These are phyloP conservation scores for Eragrostis nindensis DNA, from an alignment of 176 grass and related monocot species.

Conservation along the genomic window DNA sequence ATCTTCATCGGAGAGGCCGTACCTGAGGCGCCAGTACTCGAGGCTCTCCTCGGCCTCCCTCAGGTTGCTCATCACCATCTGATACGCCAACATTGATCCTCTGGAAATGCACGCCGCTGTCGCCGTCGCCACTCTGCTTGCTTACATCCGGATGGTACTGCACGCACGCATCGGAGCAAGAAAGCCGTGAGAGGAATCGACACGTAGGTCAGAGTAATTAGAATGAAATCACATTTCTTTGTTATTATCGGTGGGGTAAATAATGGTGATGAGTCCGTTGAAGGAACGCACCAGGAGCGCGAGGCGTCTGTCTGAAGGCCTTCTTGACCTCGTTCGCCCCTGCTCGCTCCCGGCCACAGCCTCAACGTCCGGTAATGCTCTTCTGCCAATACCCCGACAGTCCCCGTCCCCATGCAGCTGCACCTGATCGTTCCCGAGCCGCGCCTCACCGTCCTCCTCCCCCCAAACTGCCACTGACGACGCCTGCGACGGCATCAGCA, in stretches of 20 bases:
- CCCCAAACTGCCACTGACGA: slow-evolving; percentile 23
- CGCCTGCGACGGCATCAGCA: neutral
- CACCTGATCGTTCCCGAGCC: neutral
- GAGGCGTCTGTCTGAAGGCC: slow-evolving; percentile 57
- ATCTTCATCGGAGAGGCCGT: slow-evolving; percentile 47
- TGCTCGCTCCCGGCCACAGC: slow-evolving; percentile 44
- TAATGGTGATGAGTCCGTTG: too few relatives aligned
- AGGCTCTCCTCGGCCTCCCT: slow-evolving; percentile 51
- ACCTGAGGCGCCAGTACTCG: slow-evolving; percentile 51
- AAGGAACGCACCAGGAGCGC: slow-evolving; percentile 43
- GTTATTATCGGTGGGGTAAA: too few relatives aligned
- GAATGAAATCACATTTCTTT: too few relatives aligned
- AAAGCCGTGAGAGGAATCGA: neutral
- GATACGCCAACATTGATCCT: slow-evolving; percentile 51
- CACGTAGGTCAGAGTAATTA: neutral
- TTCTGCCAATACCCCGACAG: neutral
- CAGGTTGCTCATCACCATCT: slow-evolving; percentile 48
- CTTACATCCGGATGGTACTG: slow-evolving; percentile 53
- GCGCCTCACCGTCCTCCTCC: neutral
- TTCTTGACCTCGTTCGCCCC: slow-evolving; percentile 58
- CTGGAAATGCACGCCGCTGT: slow-evolving; percentile 25
- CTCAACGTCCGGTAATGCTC: slow-evolving; percentile 52
- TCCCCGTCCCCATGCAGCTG: neutral
- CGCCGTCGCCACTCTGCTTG: neutral
- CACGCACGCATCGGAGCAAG: neutral